Conservation (phyloP, 805 yeast species). For the Teunomyces kruisii region DNA sequence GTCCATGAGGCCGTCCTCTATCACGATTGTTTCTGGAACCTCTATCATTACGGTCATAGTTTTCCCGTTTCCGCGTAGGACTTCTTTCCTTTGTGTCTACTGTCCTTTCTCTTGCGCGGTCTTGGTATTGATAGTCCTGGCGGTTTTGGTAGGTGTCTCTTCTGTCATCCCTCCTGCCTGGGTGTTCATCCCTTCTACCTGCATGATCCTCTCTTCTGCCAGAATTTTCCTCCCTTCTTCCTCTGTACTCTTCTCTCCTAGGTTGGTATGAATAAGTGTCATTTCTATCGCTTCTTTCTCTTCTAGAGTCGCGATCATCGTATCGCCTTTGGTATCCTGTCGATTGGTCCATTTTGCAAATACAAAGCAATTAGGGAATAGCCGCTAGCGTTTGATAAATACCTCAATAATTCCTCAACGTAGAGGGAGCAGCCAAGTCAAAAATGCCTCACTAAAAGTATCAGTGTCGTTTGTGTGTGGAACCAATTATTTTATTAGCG, state of each 20-base stretch:
- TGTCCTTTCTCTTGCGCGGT: conserved; percentile 8
- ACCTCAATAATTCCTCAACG: background rate
- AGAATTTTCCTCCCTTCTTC: conserved; percentile 4
- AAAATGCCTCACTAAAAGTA: background rate
- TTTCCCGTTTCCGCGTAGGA: background rate
- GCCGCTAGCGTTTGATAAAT: background rate
- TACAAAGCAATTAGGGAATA: background rate
- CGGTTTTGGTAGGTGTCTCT: background rate
- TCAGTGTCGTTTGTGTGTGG: background rate
- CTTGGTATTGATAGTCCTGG: conserved; percentile 6
- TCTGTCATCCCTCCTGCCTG: background rate
- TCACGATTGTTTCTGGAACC: conserved; percentile 1
- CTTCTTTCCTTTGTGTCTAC: background rate
- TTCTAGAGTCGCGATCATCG: conserved; percentile 7
- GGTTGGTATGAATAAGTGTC: background rate
- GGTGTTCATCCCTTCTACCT: background rate
- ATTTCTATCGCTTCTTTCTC: background rate
- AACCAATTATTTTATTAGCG: background rate
- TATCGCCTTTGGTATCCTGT: conserved; percentile 1
- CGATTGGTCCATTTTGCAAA: background rate
- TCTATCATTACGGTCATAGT: conserved; percentile 1
- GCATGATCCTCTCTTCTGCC: conserved; percentile 7
- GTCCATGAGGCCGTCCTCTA: background rate
- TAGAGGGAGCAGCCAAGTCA: background rate
- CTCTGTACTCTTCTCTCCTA: conserved; percentile 1